Conservation (phyloP, 495 filamentous ascomycete genomes). For the Apiosordaria backusii region DNA sequence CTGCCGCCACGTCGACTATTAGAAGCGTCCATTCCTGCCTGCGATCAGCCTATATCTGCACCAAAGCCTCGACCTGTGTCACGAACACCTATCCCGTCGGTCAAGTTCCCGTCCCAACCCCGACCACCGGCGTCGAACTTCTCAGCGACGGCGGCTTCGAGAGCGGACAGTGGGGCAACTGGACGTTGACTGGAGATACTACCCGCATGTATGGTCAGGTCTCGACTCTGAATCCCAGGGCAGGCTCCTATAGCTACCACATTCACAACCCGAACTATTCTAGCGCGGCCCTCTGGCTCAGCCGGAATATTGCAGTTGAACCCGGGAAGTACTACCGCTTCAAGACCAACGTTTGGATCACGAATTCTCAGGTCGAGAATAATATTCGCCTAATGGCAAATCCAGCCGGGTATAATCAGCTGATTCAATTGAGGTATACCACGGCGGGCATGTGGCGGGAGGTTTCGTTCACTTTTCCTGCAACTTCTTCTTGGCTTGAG, state of each 20-base stretch:
- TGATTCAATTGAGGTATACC: not conserved
- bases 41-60: slow-evolving; percentile 4
- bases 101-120: slow-evolving; percentile 1
- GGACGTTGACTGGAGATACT: not conserved
- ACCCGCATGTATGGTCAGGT: not conserved
- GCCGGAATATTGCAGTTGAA: not conserved
- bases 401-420: not conserved
- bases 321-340: not conserved
- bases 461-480: not conserved
- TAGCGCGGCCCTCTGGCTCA: not conserved
- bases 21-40: slow-evolving; percentile 11
- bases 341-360: not conserved
- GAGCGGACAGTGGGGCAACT: not conserved
- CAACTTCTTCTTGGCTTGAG: not conserved
- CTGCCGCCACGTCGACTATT: slow-evolving; percentile 9
- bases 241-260: not conserved
- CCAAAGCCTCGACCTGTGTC: not conserved
- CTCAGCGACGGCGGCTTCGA: slow-evolving; percentile 11
- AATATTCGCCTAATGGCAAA: not conserved
- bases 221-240: not conserved
- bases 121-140: slow-evolving; percentile 9
- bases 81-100: slow-evolving; percentile 7
- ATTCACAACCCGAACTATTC: not conserved
- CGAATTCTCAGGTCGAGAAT: not conserved
- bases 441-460: not conserved